Conservation (phyloP, 208 protist genomes). For the Leishmania amazonensis region DNA sequence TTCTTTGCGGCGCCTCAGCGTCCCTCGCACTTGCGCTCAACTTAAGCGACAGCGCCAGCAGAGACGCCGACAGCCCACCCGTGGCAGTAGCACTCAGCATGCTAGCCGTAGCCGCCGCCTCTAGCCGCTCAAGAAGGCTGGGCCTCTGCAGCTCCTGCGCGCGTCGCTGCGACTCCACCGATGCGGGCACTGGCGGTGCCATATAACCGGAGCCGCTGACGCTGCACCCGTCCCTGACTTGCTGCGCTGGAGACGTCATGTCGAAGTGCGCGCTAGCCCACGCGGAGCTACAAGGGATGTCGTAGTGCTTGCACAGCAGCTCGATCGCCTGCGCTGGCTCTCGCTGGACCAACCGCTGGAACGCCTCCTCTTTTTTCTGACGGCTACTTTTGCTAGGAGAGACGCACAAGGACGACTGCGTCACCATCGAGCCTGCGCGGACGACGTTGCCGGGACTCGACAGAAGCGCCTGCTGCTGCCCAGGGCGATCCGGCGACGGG, state of each 20-base stretch:
- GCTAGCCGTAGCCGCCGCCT: conserved; percentile 4
- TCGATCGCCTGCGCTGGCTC: conserved; percentile 59
- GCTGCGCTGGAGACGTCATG: conserved; percentile 6
- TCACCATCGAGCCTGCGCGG: conserved; percentile 14
- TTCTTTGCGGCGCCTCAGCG: background rate
- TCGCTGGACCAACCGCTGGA: conserved; percentile 42
- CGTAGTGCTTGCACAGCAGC: conserved; percentile 47
- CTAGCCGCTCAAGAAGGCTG: conserved; percentile 18
- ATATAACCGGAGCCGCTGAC: conserved; percentile 16
- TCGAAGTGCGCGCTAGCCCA: background rate
- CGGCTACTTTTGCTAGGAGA: conserved; percentile 14
- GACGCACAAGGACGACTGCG: conserved; percentile 36
- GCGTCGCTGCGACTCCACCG: conserved; percentile 15
- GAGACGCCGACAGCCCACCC: background rate
- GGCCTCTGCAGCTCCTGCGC: conserved; percentile 6
- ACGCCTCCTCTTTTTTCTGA: conserved; percentile 37
- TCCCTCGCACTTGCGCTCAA: background rate
- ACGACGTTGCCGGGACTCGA: background rate
- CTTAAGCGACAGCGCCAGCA: background rate
- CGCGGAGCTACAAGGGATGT: conserved; percentile 23
- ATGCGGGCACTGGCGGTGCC: background rate
- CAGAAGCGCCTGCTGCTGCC: conserved; percentile 1
- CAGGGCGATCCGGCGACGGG: conserved; percentile 7
- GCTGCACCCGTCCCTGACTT: conserved; percentile 16
- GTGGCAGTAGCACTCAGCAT: conserved; percentile 5